These are phyloP conservation scores for Pseudogymnoascus sp. DNA, from an alignment of 2,329 filamentous ascomycete species.

Conservation along the genomic window DNA sequence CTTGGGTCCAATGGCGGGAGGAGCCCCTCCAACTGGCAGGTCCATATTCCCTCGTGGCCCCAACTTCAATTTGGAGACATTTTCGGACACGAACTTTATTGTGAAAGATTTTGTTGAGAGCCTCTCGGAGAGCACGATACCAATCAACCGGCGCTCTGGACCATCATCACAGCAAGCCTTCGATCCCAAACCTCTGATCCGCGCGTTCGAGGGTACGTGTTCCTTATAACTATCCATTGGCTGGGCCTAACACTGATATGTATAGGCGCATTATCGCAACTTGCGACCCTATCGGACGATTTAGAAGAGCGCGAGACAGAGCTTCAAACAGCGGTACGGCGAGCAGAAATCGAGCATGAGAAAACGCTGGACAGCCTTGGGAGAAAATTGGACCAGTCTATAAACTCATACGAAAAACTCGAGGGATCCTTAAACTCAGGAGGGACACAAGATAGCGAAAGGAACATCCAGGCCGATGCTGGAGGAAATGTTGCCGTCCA, in stretches of 20 bases:
- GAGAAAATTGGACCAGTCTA: conserved; percentile 82
- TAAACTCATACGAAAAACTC: conserved; percentile 83
- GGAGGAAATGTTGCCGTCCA: conserved; percentile 88
- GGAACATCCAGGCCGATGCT: conserved; percentile 32
- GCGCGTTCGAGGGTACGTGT: conserved; percentile 72
- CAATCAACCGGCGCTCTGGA: conserved; percentile 71
- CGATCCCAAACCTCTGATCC: conserved; percentile 93
- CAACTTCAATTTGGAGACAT: conserved; percentile 80
- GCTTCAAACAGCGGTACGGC: conserved; percentile 77
- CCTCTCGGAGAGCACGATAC: conserved; percentile 76
- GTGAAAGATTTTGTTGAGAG: conserved; percentile 96
- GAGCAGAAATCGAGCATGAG: conserved; percentile 86
- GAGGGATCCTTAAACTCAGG: conserved; percentile 70
- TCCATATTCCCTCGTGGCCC: conserved; percentile 70
- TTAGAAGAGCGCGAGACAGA: conserved; percentile 87
- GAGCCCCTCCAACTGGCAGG: conserved; percentile 15
- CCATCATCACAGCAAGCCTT: conserved; percentile 55
- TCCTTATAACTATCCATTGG: background rate
- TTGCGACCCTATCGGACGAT: conserved; percentile 69
- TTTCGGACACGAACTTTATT: conserved; percentile 87
- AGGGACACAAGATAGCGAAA: conserved; percentile 39
- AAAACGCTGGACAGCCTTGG: conserved; percentile 83
- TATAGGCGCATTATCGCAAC: conserved; percentile 56
- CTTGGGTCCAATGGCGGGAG: conserved; percentile 4
- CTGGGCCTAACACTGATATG: conserved; percentile 22